A percentile compares a stretch with the other conserved stretches of the same genome.
Evolutionary conservation across 164 flowering plant species (phyloP).

Genomic region (grape (Vitis vinifera)): DNA sequence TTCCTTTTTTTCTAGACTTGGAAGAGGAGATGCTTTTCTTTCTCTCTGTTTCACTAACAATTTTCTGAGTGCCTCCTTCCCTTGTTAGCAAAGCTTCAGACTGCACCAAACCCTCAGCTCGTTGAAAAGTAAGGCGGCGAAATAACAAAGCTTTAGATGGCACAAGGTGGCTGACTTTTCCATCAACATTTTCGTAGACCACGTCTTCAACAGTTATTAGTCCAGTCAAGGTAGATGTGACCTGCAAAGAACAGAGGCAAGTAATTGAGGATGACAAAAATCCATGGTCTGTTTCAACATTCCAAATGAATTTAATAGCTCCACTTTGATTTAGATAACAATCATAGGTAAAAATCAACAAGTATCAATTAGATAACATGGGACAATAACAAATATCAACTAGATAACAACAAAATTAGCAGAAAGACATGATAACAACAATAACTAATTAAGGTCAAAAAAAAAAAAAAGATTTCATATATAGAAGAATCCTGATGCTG

Average conservation of each 20-base stretch:
- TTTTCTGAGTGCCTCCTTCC: constrained; percentile 24
- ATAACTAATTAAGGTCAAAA: too few relatives aligned
- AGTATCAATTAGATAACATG: background rate
- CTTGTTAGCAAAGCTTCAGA: constrained; percentile 74
- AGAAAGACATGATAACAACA: too few relatives aligned
- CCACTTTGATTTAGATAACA: background rate
- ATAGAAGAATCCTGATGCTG: too few relatives aligned
- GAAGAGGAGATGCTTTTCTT: constrained; percentile 44
- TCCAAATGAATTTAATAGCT: background rate
- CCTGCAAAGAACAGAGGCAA: constrained; percentile 39
- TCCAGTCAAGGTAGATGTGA: constrained; percentile 74
- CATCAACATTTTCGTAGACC: constrained; percentile 59
- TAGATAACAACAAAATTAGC: too few relatives aligned
- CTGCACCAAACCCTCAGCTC: constrained; percentile 78
- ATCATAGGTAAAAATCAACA: background rate
- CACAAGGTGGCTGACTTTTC: constrained; percentile 25
- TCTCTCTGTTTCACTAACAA: constrained; percentile 30
- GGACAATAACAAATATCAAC: background rate
- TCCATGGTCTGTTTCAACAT: too few relatives aligned
- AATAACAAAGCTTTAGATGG: constrained; percentile 51
- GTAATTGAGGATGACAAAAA: background rate
- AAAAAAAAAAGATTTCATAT: too few relatives aligned
- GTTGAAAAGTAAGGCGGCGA: constrained; percentile 82
- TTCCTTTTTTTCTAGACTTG: constrained; percentile 55
- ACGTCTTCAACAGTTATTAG: constrained; percentile 83